A percentile compares a stretch with the other conserved stretches of the same genome.
phyloP scores from a whole-genome alignment of 331 rosid genomes.

The Quercus lobata region DNA sequence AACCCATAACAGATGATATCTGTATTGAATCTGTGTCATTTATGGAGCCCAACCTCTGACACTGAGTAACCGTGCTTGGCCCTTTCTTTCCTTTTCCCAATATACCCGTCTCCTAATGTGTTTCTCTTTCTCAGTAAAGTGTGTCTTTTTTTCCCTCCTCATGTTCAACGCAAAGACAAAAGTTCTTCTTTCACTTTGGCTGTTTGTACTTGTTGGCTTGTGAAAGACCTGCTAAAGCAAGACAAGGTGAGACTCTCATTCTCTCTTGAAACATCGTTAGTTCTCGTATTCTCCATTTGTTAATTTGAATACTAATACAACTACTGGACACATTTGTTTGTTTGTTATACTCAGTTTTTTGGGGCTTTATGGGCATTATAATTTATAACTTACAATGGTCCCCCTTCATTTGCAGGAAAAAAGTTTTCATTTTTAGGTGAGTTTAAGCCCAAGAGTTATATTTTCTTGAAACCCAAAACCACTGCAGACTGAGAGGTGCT shows the following conservation, averaged over 20 bases:
- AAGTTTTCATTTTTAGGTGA: background rate
- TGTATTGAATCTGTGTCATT: conserved; percentile 29
- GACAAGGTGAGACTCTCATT: conserved; percentile 49
- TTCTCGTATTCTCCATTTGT: conserved; percentile 14
- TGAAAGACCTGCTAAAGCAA: conserved; percentile 29
- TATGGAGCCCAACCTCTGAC: conserved; percentile 39
- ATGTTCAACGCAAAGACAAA: conserved; percentile 35
- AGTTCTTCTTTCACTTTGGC: conserved; percentile 27
- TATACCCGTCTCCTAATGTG: conserved; percentile 2
- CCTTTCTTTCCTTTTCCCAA: conserved; percentile 24
- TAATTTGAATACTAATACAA: background rate
- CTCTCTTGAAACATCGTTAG: conserved; percentile 29
- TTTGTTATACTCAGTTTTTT: background rate
- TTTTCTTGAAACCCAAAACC: background rate
- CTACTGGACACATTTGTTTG: background rate
- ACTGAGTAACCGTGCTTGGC: background rate
- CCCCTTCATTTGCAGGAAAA: background rate
- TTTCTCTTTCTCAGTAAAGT: conserved; percentile 8
- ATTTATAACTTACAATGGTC: background rate
- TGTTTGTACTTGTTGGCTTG: conserved; percentile 42
- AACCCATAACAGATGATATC: conserved; percentile 26
- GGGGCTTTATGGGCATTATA: background rate
- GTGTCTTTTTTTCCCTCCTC: conserved; percentile 20
- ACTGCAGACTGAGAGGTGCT: background rate
- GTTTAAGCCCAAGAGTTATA: background rate